Percentiles rank a stretch among this genome's conserved stretches.
phyloP scores from a whole-genome alignment of 2,329 filamentous ascomycete genomes.

The Arthrobotrys conoides region DNA sequence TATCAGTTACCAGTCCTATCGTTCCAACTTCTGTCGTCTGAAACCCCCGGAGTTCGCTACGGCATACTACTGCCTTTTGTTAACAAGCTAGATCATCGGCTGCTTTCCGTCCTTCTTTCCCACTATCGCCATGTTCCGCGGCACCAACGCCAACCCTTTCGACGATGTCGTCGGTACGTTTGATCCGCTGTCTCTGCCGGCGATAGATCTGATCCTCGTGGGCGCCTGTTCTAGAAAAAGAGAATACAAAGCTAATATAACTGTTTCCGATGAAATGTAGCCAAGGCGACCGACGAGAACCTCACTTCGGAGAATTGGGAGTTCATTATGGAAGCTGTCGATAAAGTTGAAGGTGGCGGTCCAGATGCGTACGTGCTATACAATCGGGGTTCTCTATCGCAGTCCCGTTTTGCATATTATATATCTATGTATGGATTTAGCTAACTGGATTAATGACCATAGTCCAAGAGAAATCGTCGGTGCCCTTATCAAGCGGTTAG shows the following conservation, averaged over 20 bases:
- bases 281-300: slow-evolving; percentile 96
- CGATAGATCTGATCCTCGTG: not conserved
- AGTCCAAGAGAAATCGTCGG: slow-evolving; percentile 86
- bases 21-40: not conserved
- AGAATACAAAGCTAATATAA: slow-evolving; percentile 15
- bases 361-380: slow-evolving; percentile 66
- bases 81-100: slow-evolving; percentile 10
- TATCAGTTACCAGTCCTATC: slow-evolving; percentile 3
- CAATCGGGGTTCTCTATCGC: slow-evolving; percentile 2
- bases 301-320: slow-evolving; percentile 86
- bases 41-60: slow-evolving; percentile 14
- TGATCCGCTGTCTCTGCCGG: slow-evolving; percentile 19
- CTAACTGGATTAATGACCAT: slow-evolving; percentile 38
- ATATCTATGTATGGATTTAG: not conserved
- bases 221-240: slow-evolving; percentile 2
- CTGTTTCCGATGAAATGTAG: slow-evolving; percentile 66
- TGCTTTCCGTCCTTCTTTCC: slow-evolving; percentile 1
- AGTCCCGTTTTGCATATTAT: not conserved
- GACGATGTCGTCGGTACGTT: slow-evolving; percentile 60
- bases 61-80: slow-evolving; percentile 5
- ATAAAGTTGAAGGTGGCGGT: slow-evolving; percentile 67
- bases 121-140: slow-evolving; percentile 56
- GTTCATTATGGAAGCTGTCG: slow-evolving; percentile 70
- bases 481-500: slow-evolving; percentile 90
- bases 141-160: slow-evolving; percentile 53